Percentiles rank a stretch among this genome's conserved stretches.
These are phyloP conservation scores for Aphanoascus verrucosus DNA, from an alignment of 2,329 filamentous ascomycete genomes.

Conservation along the genomic window DNA sequence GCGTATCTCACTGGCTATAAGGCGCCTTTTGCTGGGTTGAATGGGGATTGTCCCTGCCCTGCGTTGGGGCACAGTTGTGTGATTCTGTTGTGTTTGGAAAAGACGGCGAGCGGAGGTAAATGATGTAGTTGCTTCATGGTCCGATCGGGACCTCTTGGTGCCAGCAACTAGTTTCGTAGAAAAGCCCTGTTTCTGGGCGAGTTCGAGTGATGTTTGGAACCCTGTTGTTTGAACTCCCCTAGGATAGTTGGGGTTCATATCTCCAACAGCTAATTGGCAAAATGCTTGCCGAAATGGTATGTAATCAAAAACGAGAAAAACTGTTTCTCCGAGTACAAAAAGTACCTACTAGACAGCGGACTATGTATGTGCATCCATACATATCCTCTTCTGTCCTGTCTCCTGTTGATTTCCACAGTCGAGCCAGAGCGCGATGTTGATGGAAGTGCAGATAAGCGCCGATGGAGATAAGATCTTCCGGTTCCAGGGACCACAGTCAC, in stretches of 20 bases:
- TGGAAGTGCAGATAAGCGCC: no score
- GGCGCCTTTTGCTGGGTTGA: constrained; percentile 15
- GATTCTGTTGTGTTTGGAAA: neutral
- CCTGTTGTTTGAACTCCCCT: constrained; percentile 6
- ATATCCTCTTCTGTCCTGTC: no score
- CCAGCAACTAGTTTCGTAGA: constrained; percentile 1
- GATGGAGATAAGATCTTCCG: no score
- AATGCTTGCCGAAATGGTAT: neutral
- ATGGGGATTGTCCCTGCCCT: constrained; percentile 1
- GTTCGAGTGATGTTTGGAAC: constrained; percentile 12
- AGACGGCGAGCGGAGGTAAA: constrained; percentile 13
- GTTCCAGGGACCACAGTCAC: no score
- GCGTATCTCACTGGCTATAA: constrained; percentile 35
- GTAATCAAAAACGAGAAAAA: neutral
- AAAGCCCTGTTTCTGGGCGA: constrained; percentile 1
- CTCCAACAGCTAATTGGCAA: neutral
- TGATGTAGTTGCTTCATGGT: neutral
- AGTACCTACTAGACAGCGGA: no score
- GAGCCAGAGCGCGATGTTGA: no score
- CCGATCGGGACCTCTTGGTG: constrained; percentile 11
- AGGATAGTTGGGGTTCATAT: constrained; percentile 1
- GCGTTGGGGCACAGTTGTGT: neutral
- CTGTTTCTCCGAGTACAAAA: no score
- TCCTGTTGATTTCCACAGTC: no score
- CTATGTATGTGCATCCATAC: no score